Conservation (phyloP, 78 protist genomes). For the Acrasis kona region DNA sequence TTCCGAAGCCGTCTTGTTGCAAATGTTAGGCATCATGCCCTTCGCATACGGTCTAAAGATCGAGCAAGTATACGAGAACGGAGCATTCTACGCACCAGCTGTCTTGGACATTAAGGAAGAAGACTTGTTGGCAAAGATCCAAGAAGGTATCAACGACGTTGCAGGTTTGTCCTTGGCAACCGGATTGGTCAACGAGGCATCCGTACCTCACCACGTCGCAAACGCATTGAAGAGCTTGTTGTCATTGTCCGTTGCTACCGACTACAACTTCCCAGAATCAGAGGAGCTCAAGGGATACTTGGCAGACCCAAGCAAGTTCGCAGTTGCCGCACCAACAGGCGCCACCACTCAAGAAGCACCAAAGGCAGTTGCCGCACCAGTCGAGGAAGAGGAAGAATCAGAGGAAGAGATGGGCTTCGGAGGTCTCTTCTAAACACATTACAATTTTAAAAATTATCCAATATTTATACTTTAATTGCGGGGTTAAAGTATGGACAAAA, state of each 20-base stretch:
- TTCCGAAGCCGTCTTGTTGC: conserved; percentile 94
- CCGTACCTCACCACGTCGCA: conserved; percentile 87
- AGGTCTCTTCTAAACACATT: conserved; percentile 51
- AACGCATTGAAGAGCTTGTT: conserved; percentile 88
- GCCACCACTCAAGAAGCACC: conserved; percentile 41
- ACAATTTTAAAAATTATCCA: too few relatives aligned
- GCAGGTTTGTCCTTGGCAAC: conserved; percentile 82
- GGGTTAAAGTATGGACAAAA: too few relatives aligned
- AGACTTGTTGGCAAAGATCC: conserved; percentile 49
- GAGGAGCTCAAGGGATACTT: conserved; percentile 60
- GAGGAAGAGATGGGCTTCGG: conserved; percentile 51
- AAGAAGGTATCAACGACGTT: conserved; percentile 57
- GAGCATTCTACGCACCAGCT: conserved; percentile 69
- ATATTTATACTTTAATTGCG: too few relatives aligned
- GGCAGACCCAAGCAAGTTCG: conserved; percentile 41
- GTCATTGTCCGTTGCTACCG: conserved; percentile 87
- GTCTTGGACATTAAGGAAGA: conserved; percentile 85
- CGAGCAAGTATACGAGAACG: conserved; percentile 77
- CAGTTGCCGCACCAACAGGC: conserved; percentile 51
- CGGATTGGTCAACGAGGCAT: conserved; percentile 80
- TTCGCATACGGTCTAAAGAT: conserved; percentile 89
- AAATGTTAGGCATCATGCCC: conserved; percentile 94
- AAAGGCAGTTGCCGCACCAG: conserved; percentile 50
- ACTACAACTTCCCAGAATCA: conserved; percentile 60
- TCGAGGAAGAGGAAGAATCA: conserved; percentile 40